Evolutionary conservation across 2,329 filamentous ascomycete species (phyloP), one percentile per base, ranked within the genome.

Genomic region (Calonectria leucothoes): DNA sequence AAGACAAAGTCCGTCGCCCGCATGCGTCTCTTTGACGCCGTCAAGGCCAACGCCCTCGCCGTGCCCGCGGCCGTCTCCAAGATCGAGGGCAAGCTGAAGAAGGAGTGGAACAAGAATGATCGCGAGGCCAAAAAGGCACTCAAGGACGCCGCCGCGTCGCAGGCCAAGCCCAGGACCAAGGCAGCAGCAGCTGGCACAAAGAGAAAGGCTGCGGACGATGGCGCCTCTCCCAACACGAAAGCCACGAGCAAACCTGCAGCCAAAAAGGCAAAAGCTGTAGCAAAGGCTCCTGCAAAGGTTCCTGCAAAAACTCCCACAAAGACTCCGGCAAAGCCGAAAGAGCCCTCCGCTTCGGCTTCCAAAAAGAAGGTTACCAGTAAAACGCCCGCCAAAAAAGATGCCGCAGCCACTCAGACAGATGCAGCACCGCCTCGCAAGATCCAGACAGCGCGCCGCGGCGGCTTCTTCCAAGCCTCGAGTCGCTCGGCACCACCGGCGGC

Each of bases 1-100:
- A 91, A 90, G 77, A 86, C 87, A 55, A 93, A 93, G 82, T 87
- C 89, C 27, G 87, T 88, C 0, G 91, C 91, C 12, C 90, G 91
- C 70, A 88, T 91, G 83, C 84, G 91, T 2, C 82, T 93, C 20
- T 85, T 89, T n/a, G 88, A 91, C 74, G 90, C 90, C 10, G 79
- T 92, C 72, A 89, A 88, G 42, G 82, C 81, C 2, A 86, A 85
- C 1, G 83, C 82, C 3, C 80, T 93, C 6, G 81, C 82, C 0
- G 86, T 93, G 4, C 91, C 91, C 0, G 59, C 80, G 0, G 81
- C 87, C 59, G 84, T 93, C 20, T 73, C 79, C 63, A 86, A 85
- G 68, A 71, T 92, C 31, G 91, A 93, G 82, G 76, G 79, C 2
- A 87, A 89, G 63, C 79, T 93, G 81, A 92, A 89, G 84, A 91